These are phyloP conservation scores for Metarhizium sp. DNA, from an alignment of 2,329 filamentous ascomycete genomes.

Conservation along the genomic window DNA sequence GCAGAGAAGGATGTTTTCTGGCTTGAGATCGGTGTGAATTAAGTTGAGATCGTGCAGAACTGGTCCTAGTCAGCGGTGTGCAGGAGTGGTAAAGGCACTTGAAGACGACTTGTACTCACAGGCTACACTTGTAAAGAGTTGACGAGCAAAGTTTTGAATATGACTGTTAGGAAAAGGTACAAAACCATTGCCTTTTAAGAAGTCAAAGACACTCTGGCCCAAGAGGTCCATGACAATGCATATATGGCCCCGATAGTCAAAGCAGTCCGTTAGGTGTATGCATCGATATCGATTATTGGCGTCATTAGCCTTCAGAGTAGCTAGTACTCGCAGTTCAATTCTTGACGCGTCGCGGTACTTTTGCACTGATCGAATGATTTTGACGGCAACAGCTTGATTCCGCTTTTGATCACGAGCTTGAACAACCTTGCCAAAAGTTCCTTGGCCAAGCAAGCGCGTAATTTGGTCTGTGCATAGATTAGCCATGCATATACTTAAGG, in stretches of 20 bases:
- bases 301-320: conserved; percentile 87
- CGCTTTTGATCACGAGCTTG: conserved; percentile 75
- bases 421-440: conserved; percentile 97
- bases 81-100: not conserved
- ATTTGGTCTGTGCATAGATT: conserved; percentile 61
- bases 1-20: conserved; percentile 60
- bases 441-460: conserved; percentile 81
- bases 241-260: conserved; percentile 95
- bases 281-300: conserved; percentile 87
- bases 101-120: conserved; percentile 50
- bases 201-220: conserved; percentile 96
- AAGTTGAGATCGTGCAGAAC: conserved; percentile 94
- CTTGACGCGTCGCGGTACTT: conserved; percentile 95
- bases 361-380: conserved; percentile 95
- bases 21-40: conserved; percentile 79
- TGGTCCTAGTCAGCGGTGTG: conserved; percentile 22
- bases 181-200: conserved; percentile 89
- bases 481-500: not conserved
- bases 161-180: conserved; percentile 97
- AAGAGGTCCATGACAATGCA: conserved; percentile 73
- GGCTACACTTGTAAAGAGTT: conserved; percentile 95
- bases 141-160: conserved; percentile 92
- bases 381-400: conserved; percentile 79
- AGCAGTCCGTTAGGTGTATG: conserved; percentile 93
- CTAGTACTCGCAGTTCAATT: conserved; percentile 87